Percentiles rank a stretch among this genome's conserved stretches.
Evolutionary conservation across 257 asterid species (phyloP).

Genomic region (Lithospermum erythrorhizon): DNA sequence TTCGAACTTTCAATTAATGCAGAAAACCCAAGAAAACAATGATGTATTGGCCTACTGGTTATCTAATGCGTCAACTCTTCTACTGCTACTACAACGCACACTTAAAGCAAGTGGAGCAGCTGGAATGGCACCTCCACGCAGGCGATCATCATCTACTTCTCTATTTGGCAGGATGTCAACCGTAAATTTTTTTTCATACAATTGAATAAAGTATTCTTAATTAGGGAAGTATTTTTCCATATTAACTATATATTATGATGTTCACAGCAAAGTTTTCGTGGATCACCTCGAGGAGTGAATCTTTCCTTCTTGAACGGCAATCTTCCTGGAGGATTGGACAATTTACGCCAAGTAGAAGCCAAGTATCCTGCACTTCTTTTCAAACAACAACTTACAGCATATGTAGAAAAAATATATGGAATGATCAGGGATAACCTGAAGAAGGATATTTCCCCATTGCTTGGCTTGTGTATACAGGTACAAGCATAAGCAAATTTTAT

Average conservation of each 20-base stretch:
- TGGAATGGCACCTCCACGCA: slow-evolving; percentile 84
- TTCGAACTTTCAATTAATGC: slow-evolving; percentile 11
- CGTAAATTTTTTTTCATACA: slow-evolving; percentile 22
- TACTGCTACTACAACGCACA: slow-evolving; percentile 91
- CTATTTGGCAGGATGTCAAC: slow-evolving; percentile 91
- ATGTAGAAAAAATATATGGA: slow-evolving; percentile 95
- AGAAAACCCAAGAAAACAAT: slow-evolving; percentile 88
- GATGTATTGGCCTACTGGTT: slow-evolving; percentile 90
- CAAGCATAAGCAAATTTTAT: background rate
- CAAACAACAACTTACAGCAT: slow-evolving; percentile 99
- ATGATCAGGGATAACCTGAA: slow-evolving; percentile 94
- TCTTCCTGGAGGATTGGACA: slow-evolving; percentile 71
- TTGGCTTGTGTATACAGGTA: slow-evolving; percentile 98
- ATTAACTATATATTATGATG: slow-evolving; percentile 11
- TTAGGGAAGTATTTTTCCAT: slow-evolving; percentile 4
- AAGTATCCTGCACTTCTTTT: slow-evolving; percentile 97
- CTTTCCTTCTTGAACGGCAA: slow-evolving; percentile 51
- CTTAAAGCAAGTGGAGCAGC: slow-evolving; percentile 91
- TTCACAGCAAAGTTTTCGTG: slow-evolving; percentile 70
- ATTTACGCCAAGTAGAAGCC: slow-evolving; percentile 97
- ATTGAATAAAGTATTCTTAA: slow-evolving; percentile 3
- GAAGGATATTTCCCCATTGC: slow-evolving; percentile 98
- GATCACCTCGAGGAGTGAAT: slow-evolving; percentile 70
- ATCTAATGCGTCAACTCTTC: slow-evolving; percentile 88
- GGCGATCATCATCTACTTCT: slow-evolving; percentile 83